Conservation (phyloP, 2,329 filamentous ascomycete species). For the Colletotrichum sp. region DNA sequence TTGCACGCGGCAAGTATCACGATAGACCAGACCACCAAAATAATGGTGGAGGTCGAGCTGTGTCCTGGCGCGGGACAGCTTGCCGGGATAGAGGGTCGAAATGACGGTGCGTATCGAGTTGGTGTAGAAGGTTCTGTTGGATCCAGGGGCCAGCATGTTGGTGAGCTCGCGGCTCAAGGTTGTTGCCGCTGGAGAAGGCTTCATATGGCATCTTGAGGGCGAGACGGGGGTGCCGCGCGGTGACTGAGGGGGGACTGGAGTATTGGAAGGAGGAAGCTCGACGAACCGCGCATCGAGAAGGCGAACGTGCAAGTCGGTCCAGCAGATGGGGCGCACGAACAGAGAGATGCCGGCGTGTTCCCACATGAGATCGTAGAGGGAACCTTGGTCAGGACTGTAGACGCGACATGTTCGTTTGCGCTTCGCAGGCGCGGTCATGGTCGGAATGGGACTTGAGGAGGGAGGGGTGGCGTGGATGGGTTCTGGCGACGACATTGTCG, state of each 20-base stretch:
- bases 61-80: conserved; percentile 29
- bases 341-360: conserved; percentile 52
- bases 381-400: conserved; percentile 49
- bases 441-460: neutral
- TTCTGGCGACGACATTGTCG: conserved; percentile 5
- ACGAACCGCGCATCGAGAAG: conserved; percentile 54
- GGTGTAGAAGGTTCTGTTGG: conserved; percentile 37
- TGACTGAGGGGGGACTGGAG: conserved; percentile 40
- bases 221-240: conserved; percentile 31
- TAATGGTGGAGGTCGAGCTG: conserved; percentile 50
- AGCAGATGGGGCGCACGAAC: conserved; percentile 58
- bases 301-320: conserved; percentile 57
- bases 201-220: conserved; percentile 39
- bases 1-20: conserved; percentile 51
- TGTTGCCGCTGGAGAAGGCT: conserved; percentile 47
- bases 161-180: conserved; percentile 49
- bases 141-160: conserved; percentile 41
- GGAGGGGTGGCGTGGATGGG: conserved; percentile 10
- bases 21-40: conserved; percentile 52
- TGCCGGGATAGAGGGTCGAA: conserved; percentile 46
- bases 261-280: conserved; percentile 45
- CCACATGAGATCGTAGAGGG: conserved; percentile 58
- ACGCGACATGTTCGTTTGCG: conserved; percentile 34
- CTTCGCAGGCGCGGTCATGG: conserved; percentile 8
- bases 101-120: conserved; percentile 50